Percentiles rank a stretch among this genome's conserved stretches.
Conservation (phyloP, 1,139 yeast genomes). For the Suhomyces bolitotheri region DNA sequence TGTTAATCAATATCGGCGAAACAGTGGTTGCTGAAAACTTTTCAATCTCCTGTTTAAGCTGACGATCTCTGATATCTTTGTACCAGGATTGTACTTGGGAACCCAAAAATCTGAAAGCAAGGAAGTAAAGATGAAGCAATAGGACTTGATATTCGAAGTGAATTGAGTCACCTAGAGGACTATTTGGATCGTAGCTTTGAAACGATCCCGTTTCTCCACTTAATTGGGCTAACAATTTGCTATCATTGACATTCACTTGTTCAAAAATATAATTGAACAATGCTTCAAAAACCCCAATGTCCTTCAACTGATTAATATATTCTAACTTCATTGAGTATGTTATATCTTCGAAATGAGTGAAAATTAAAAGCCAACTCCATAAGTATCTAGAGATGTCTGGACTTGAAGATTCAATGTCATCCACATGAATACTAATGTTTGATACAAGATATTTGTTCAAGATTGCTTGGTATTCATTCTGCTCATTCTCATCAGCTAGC, state of each 20-base stretch:
- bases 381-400: constrained; percentile 45
- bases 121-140: constrained; percentile 57
- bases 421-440: constrained; percentile 26
- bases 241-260: constrained; percentile 45
- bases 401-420: constrained; percentile 34
- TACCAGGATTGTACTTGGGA: constrained; percentile 75
- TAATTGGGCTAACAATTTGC: constrained; percentile 31
- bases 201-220: constrained; percentile 21
- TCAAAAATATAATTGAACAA: constrained; percentile 54
- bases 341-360: constrained; percentile 64
- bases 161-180: constrained; percentile 22
- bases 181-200: constrained; percentile 21
- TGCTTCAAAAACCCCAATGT: constrained; percentile 44
- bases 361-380: constrained; percentile 70
- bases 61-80: constrained; percentile 58
- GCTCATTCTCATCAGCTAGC: constrained; percentile 7
- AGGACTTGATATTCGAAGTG: constrained; percentile 35
- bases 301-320: constrained; percentile 59
- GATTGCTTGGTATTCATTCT: constrained; percentile 22
- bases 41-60: constrained; percentile 58
- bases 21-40: constrained; percentile 59
- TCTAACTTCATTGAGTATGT: constrained; percentile 63
- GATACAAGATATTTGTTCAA: constrained; percentile 39
- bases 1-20: constrained; percentile 62
- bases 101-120: constrained; percentile 60